These are phyloP conservation scores for Ascoidea asiatica DNA, from an alignment of 805 yeast species.

Conservation along the genomic window DNA sequence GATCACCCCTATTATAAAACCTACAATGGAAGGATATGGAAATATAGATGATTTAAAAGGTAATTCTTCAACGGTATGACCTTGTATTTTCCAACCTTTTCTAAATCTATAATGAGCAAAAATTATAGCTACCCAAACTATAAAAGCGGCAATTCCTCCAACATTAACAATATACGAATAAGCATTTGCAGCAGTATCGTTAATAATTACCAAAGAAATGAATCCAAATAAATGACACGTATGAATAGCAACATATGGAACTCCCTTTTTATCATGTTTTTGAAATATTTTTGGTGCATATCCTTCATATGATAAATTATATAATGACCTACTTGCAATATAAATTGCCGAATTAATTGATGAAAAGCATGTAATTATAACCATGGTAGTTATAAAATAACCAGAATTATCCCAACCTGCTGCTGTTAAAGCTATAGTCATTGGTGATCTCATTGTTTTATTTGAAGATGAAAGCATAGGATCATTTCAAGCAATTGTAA, in stretches of 20 bases:
- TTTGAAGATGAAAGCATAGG: slow-evolving; percentile 21
- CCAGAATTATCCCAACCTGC: slow-evolving; percentile 39
- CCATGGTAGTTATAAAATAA: slow-evolving; percentile 37
- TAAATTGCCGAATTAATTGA: slow-evolving; percentile 42
- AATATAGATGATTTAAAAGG: slow-evolving; percentile 34
- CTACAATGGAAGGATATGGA: slow-evolving; percentile 36
- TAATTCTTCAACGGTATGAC: slow-evolving; percentile 19
- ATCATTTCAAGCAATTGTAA: slow-evolving; percentile 46
- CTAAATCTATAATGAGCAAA: slow-evolving; percentile 36
- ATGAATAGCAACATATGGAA: slow-evolving; percentile 35
- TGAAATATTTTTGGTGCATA: slow-evolving; percentile 31
- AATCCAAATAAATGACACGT: slow-evolving; percentile 43
- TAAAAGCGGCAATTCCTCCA: slow-evolving; percentile 39
- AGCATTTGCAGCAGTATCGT: slow-evolving; percentile 36
- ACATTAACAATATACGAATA: slow-evolving; percentile 41
- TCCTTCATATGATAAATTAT: slow-evolving; percentile 35
- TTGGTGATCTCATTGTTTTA: slow-evolving; percentile 27
- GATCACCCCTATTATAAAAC: slow-evolving; percentile 26
- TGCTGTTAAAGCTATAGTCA: slow-evolving; percentile 34
- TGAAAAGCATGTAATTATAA: slow-evolving; percentile 38
- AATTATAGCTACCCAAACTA: slow-evolving; percentile 36
- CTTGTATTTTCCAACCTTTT: slow-evolving; percentile 29
- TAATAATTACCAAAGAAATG: slow-evolving; percentile 45
- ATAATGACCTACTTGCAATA: slow-evolving; percentile 36
- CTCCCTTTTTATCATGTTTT: slow-evolving; percentile 25